phyloP scores from a whole-genome alignment of 257 asterid species.

The Capsicum chinense region DNA sequence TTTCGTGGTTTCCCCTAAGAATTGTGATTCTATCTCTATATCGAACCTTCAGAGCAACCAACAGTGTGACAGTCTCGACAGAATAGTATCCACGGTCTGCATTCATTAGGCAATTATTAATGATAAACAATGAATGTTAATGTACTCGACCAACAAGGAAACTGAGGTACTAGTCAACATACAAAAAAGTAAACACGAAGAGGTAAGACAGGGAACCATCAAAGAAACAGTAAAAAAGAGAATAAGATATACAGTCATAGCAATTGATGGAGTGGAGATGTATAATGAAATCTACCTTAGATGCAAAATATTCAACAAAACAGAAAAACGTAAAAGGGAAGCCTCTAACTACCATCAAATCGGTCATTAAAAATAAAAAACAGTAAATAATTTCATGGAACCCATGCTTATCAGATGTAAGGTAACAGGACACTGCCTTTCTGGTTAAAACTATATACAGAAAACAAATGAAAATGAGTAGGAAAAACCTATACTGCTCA shows the following conservation, averaged over 20 bases:
- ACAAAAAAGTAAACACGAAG: constrained; percentile 6
- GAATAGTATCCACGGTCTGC: constrained; percentile 99
- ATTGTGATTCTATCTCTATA: constrained; percentile 94
- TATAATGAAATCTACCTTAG: not conserved
- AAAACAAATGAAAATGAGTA: not conserved
- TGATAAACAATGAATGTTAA: constrained; percentile 26
- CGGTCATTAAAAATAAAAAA: not conserved
- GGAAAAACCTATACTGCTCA: not conserved
- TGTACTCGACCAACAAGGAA: constrained; percentile 21
- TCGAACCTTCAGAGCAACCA: constrained; percentile 96
- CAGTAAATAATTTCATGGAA: not conserved
- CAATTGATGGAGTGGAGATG: not conserved
- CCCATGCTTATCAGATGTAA: not conserved
- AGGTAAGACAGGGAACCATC: not conserved
- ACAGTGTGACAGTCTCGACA: constrained; percentile 93
- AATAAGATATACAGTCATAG: constrained; percentile 2
- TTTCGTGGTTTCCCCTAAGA: constrained; percentile 96
- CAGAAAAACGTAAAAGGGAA: not conserved
- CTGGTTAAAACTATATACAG: not conserved
- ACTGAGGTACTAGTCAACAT: not conserved
- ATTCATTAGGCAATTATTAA: constrained; percentile 36
- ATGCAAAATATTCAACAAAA: not conserved
- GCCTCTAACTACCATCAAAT: not conserved
- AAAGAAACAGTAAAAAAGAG: constrained; percentile 12
- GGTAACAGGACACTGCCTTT: not conserved